These are phyloP conservation scores for Dittrichia graveolens DNA, from an alignment of 129 eudicot species.

Conservation along the genomic window DNA sequence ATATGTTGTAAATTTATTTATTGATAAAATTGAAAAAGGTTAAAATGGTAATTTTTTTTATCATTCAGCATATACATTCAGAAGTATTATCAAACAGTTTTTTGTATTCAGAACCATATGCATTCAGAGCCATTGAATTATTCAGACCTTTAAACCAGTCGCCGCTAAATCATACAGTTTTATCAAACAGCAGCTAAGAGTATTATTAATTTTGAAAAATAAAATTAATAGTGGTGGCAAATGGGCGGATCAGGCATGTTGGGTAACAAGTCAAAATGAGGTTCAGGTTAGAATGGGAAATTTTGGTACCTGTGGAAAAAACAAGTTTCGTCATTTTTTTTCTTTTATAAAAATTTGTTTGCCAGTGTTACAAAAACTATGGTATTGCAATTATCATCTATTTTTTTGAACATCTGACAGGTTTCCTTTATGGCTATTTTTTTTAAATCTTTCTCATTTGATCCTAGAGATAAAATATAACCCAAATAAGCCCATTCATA, in stretches of 20 bases:
- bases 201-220: background rate
- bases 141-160: no score
- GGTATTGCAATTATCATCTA: background rate
- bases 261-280: background rate
- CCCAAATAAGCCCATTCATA: background rate
- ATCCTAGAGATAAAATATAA: background rate
- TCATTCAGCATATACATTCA: no score
- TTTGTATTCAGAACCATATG: no score
- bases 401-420: background rate
- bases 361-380: background rate
- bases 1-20: no score
- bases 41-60: no score
- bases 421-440: background rate
- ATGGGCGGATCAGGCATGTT: background rate
- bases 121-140: no score
- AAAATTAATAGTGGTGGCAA: background rate
- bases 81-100: no score
- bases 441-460: background rate
- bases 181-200: no score
- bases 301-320: slow-evolving; percentile 1
- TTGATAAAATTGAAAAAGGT: no score
- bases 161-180: no score
- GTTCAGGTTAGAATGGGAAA: background rate
- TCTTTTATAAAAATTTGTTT: background rate
- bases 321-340: background rate